phyloP scores from a whole-genome alignment of 176 grass and related monocot genomes.

The Carex pumila region DNA sequence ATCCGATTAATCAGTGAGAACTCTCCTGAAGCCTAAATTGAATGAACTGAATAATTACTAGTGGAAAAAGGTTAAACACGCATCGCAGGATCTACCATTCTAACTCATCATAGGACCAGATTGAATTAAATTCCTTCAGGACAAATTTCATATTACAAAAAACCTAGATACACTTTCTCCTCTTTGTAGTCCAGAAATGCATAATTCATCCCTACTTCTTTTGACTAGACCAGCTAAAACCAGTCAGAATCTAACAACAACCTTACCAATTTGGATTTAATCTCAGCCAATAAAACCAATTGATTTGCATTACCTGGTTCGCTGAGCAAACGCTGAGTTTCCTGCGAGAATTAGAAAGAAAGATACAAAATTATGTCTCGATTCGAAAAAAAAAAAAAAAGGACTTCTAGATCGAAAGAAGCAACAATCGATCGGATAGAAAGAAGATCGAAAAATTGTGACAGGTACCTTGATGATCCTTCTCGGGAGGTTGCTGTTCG shows the following conservation, averaged over 20 bases:
- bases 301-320: slow-evolving; percentile 55
- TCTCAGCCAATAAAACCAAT: background rate
- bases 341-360: slow-evolving; percentile 35
- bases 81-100: background rate
- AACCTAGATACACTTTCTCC: background rate
- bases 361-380: background rate
- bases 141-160: background rate
- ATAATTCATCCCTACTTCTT: background rate
- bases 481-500: slow-evolving; percentile 88
- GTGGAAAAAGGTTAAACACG: background rate
- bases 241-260: background rate
- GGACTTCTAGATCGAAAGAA: background rate
- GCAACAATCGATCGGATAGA: slow-evolving; percentile 15
- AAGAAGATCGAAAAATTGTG: background rate
- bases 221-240: background rate
- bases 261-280: background rate
- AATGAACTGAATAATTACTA: background rate
- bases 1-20: background rate
- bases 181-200: background rate
- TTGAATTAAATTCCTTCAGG: background rate
- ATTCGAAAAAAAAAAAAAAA: background rate
- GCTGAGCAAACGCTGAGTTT: slow-evolving; percentile 93
- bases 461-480: slow-evolving; percentile 88
- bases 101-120: background rate
- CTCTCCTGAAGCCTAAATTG: background rate